phyloP scores from a whole-genome alignment of 768 basidiomycete species.

The Amanita pseudoporphyria region DNA sequence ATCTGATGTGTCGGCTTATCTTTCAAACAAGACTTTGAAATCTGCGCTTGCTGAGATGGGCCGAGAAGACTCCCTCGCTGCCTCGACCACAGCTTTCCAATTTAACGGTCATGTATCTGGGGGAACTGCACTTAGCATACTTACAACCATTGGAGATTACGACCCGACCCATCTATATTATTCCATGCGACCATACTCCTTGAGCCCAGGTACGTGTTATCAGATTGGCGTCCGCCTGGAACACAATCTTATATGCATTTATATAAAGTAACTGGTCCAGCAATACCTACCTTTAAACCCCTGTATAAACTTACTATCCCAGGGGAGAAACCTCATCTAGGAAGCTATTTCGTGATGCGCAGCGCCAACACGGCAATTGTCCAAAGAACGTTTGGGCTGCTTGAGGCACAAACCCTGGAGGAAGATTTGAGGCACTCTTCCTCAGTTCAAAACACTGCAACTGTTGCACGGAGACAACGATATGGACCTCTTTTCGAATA shows the following conservation, averaged over 20 bases:
- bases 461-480: slow-evolving; percentile 15
- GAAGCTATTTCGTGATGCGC: slow-evolving; percentile 33
- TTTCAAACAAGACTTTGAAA: slow-evolving; percentile 65
- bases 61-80: slow-evolving; percentile 22
- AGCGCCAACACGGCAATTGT: slow-evolving; percentile 31
- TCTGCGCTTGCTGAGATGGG: slow-evolving; percentile 12
- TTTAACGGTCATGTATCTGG: slow-evolving; percentile 47
- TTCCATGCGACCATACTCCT: slow-evolving; percentile 21
- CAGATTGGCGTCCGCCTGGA: neutral
- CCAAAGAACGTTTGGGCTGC: slow-evolving; percentile 36
- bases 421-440: slow-evolving; percentile 13
- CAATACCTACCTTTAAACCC: slow-evolving; percentile 14
- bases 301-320: slow-evolving; percentile 31
- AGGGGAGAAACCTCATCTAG: slow-evolving; percentile 21
- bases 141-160: slow-evolving; percentile 27
- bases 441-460: neutral
- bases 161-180: slow-evolving; percentile 25
- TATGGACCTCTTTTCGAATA: slow-evolving; percentile 75
- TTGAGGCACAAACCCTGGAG: slow-evolving; percentile 23
- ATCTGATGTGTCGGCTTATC: slow-evolving; percentile 58
- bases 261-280: neutral
- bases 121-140: slow-evolving; percentile 46
- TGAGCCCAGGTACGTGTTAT: slow-evolving; percentile 31
- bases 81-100: slow-evolving; percentile 46
- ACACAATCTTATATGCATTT: slow-evolving; percentile 1